A percentile compares a stretch with the other conserved stretches of the same genome.
phyloP scores from a whole-genome alignment of 2,329 filamentous ascomycete species.

The Aspergillus tamarii region DNA sequence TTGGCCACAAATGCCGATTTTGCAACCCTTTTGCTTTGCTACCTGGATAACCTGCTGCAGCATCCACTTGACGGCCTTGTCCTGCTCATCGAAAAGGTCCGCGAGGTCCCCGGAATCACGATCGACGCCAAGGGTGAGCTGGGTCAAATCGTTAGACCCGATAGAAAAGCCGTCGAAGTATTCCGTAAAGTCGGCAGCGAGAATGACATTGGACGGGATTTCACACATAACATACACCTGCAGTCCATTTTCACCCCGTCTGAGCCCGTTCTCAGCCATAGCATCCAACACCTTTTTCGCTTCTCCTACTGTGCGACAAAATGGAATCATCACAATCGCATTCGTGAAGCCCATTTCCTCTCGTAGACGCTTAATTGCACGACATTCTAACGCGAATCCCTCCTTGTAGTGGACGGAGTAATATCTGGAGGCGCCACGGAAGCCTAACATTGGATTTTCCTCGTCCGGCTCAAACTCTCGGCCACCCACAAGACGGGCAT shows the following conservation, averaged over 20 bases:
- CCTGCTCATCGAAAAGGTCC: slow-evolving; percentile 45
- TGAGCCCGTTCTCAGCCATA: slow-evolving; percentile 45
- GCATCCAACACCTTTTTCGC: slow-evolving; percentile 39
- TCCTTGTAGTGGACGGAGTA: slow-evolving; percentile 45
- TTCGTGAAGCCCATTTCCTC: slow-evolving; percentile 44
- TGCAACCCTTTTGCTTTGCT: slow-evolving; percentile 34
- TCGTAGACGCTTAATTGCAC: slow-evolving; percentile 36
- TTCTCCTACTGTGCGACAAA: slow-evolving; percentile 42
- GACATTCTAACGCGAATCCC: slow-evolving; percentile 45
- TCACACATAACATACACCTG: slow-evolving; percentile 49
- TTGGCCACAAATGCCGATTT: slow-evolving; percentile 46
- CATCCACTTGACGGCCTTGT: slow-evolving; percentile 47
- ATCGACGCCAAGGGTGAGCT: slow-evolving; percentile 45
- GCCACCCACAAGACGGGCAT: slow-evolving; percentile 45
- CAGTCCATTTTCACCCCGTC: slow-evolving; percentile 39
- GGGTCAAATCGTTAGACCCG: slow-evolving; percentile 47
- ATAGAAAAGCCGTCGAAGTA: slow-evolving; percentile 49
- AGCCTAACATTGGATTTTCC: slow-evolving; percentile 48
- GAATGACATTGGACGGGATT: slow-evolving; percentile 47
- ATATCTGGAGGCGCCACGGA: slow-evolving; percentile 47
- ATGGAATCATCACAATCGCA: slow-evolving; percentile 44
- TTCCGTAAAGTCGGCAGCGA: slow-evolving; percentile 39
- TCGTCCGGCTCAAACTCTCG: slow-evolving; percentile 44
- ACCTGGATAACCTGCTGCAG: slow-evolving; percentile 37
- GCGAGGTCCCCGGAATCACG: slow-evolving; percentile 43